These are phyloP conservation scores for Colletotrichum lentis DNA, from an alignment of 2,329 filamentous ascomycete species.

Conservation along the genomic window DNA sequence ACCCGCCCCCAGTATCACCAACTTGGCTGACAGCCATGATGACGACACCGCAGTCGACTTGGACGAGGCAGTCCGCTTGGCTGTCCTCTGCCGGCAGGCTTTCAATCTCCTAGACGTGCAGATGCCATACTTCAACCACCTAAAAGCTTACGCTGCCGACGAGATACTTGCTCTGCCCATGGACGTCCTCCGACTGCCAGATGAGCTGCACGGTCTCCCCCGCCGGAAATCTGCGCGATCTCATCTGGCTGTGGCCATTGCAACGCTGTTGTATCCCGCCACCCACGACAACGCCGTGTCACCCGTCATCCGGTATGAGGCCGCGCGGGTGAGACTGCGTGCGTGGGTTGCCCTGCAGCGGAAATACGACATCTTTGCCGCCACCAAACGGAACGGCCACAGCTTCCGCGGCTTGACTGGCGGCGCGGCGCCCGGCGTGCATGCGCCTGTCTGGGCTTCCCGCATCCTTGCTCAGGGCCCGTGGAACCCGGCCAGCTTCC, in stretches of 20 bases:
- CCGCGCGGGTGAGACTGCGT: slow-evolving; percentile 49
- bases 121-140: slow-evolving; percentile 44
- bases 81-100: slow-evolving; percentile 44
- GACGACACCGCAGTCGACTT: slow-evolving; percentile 11
- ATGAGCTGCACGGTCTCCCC: slow-evolving; percentile 47
- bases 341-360: slow-evolving; percentile 50
- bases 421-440: slow-evolving; percentile 46
- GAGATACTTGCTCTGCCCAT: slow-evolving; percentile 49
- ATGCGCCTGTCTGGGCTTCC: slow-evolving; percentile 46
- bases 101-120: slow-evolving; percentile 43
- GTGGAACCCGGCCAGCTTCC: slow-evolving; percentile 46
- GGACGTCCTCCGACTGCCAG: slow-evolving; percentile 43
- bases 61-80: slow-evolving; percentile 44
- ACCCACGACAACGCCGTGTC: slow-evolving; percentile 47
- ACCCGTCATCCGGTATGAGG: slow-evolving; percentile 51
- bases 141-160: slow-evolving; percentile 46
- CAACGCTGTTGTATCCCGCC: slow-evolving; percentile 47
- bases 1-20: not conserved
- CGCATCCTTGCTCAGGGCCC: slow-evolving; percentile 48
- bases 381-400: slow-evolving; percentile 47
- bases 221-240: slow-evolving; percentile 48
- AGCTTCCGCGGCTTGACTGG: slow-evolving; percentile 43
- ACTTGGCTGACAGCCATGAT: not conserved
- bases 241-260: slow-evolving; percentile 45
- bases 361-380: slow-evolving; percentile 47